phyloP scores from a whole-genome alignment of 768 basidiomycete species.

The Lactarius hatsudake region DNA sequence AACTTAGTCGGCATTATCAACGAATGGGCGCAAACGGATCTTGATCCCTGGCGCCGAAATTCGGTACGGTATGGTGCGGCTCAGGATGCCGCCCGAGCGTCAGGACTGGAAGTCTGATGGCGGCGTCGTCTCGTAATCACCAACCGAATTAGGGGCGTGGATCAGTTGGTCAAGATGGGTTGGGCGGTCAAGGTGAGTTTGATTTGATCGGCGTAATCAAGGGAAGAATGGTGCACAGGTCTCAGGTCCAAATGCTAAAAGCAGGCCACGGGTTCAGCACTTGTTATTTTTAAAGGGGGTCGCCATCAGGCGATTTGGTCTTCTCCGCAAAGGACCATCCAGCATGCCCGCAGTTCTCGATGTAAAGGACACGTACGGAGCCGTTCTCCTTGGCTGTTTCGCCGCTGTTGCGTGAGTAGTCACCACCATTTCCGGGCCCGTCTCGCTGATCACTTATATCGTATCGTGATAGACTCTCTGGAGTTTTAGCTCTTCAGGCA shows the following conservation, averaged over 20 bases:
- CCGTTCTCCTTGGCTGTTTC: conserved; percentile 23
- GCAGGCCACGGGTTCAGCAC: neutral
- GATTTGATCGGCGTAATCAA: neutral
- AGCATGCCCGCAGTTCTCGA: conserved; percentile 24
- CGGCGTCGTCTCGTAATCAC: neutral
- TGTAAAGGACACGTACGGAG: conserved; percentile 12
- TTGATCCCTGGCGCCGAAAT: neutral
- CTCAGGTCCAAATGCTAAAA: neutral
- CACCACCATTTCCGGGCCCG: neutral
- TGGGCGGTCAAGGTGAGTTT: neutral
- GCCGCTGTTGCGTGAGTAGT: conserved; percentile 17
- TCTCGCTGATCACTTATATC: neutral
- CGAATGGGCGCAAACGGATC: neutral
- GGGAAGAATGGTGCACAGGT: neutral
- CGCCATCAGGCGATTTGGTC: neutral
- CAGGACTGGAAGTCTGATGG: neutral
- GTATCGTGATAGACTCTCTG: conserved; percentile 20
- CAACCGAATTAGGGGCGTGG: neutral
- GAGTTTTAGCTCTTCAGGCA: conserved; percentile 17
- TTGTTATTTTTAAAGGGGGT: neutral
- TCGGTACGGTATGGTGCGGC: neutral
- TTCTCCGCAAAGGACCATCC: neutral
- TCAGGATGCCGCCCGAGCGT: too few relatives aligned
- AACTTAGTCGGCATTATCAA: neutral
- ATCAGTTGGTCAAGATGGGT: neutral